These are phyloP conservation scores for Colletotrichum costaricense DNA, from an alignment of 2,329 filamentous ascomycete genomes.

Conservation along the genomic window DNA sequence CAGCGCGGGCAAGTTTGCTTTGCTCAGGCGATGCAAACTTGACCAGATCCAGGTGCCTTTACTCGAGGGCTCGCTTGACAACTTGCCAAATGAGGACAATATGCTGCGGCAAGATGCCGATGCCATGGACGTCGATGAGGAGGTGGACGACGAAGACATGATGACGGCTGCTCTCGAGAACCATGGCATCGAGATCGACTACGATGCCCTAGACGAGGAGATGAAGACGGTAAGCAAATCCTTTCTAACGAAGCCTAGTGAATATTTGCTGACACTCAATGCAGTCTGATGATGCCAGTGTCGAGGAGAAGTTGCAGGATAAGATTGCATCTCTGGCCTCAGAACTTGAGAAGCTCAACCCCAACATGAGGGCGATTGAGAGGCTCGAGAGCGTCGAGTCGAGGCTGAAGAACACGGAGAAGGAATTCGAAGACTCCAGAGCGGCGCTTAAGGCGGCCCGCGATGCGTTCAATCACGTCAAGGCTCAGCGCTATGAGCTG, in stretches of 20 bases:
- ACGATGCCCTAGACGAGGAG: slow-evolving; percentile 83
- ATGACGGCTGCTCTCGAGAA: slow-evolving; percentile 80
- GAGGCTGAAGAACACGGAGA: slow-evolving; percentile 84
- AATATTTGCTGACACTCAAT: slow-evolving; percentile 42
- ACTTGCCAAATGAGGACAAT: slow-evolving; percentile 87
- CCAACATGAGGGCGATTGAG: slow-evolving; percentile 96
- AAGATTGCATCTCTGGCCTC: slow-evolving; percentile 78
- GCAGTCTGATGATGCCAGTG: slow-evolving; percentile 74
- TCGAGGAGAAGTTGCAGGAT: slow-evolving; percentile 82
- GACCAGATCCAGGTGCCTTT: slow-evolving; percentile 93
- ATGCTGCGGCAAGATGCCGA: slow-evolving; percentile 82
- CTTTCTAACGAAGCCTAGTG: background rate
- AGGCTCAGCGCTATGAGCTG: slow-evolving; percentile 84
- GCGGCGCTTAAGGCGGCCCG: slow-evolving; percentile 78
- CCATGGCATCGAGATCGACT: slow-evolving; percentile 92
- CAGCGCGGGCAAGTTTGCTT: slow-evolving; percentile 83
- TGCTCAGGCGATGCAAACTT: slow-evolving; percentile 90
- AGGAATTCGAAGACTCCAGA: slow-evolving; percentile 89
- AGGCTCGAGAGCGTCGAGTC: slow-evolving; percentile 87
- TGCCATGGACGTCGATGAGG: slow-evolving; percentile 90
- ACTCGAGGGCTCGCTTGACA: slow-evolving; percentile 79
- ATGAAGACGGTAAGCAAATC: slow-evolving; percentile 74
- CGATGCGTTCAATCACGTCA: slow-evolving; percentile 85
- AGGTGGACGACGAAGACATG: slow-evolving; percentile 67
- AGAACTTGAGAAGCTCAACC: slow-evolving; percentile 93